A percentile compares a stretch with the other conserved stretches of the same genome.
Evolutionary conservation across 352 stramenopile genomes (phyloP).

Genomic region (Globisporangium spiculum): DNA sequence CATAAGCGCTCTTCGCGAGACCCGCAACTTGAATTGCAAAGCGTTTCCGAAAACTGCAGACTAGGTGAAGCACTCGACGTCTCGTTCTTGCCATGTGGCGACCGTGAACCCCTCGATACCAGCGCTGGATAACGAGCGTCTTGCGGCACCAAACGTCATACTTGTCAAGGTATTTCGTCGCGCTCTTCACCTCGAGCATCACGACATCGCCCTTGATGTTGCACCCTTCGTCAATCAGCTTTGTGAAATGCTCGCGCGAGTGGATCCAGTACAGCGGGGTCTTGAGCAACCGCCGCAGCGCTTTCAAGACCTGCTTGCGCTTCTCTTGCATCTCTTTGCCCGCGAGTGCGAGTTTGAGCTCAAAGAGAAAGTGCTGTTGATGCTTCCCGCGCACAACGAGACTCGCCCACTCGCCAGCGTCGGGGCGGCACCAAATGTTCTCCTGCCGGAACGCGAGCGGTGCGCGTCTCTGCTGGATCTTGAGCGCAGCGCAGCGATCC

Average conservation of each 20-base stretch:
- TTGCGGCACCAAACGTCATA: constrained; percentile 67
- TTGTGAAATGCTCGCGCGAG: constrained; percentile 39
- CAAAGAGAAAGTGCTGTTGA: constrained; percentile 66
- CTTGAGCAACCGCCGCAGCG: constrained; percentile 54
- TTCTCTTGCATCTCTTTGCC: constrained; percentile 57
- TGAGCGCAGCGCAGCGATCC: constrained; percentile 72
- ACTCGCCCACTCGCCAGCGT: constrained; percentile 69
- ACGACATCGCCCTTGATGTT: constrained; percentile 68
- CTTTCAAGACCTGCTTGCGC: constrained; percentile 41
- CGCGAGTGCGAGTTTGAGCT: constrained; percentile 45
- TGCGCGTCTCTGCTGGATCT: constrained; percentile 49
- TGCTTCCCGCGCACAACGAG: constrained; percentile 58
- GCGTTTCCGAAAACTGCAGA: constrained; percentile 24
- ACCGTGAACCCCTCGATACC: constrained; percentile 51
- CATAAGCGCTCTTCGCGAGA: constrained; percentile 34
- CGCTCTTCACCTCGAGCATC: constrained; percentile 61
- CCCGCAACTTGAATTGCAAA: constrained; percentile 28
- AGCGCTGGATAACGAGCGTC: constrained; percentile 47
- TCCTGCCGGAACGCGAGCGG: constrained; percentile 43
- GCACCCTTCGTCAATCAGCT: constrained; percentile 53
- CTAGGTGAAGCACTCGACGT: constrained; percentile 31
- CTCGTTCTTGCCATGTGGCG: constrained; percentile 25
- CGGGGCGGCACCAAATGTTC: constrained; percentile 68
- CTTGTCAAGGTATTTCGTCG: constrained; percentile 47
- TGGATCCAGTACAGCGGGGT: constrained; percentile 55